These are phyloP conservation scores for Tuber magnatum DNA, from an alignment of 495 filamentous ascomycete genomes.

Conservation along the genomic window DNA sequence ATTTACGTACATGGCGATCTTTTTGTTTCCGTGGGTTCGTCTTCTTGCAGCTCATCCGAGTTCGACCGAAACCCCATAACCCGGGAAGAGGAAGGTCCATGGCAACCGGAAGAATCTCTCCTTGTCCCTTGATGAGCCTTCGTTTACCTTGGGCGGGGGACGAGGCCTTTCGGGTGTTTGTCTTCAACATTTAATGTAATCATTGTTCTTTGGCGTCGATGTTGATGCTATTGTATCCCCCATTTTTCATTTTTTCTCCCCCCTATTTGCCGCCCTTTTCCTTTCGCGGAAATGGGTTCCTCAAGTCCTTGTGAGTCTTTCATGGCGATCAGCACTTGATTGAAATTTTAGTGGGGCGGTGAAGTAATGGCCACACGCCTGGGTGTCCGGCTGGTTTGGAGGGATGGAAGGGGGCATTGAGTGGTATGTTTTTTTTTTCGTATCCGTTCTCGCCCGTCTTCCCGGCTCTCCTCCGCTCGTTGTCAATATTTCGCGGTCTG, in stretches of 20 bases:
- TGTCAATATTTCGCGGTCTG: not conserved
- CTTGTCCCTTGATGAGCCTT: not conserved
- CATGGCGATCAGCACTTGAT: not conserved
- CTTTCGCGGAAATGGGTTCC: slow-evolving; percentile 14
- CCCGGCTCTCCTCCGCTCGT: not conserved
- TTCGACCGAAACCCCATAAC: not conserved
- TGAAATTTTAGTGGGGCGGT: not conserved
- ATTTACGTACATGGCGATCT: slow-evolving; percentile 31
- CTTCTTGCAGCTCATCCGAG: not conserved
- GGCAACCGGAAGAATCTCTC: not conserved
- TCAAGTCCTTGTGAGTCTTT: not conserved
- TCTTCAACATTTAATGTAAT: slow-evolving; percentile 26
- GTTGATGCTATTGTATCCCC: slow-evolving; percentile 15
- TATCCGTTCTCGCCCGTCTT: not conserved
- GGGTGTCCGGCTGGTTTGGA: not conserved
- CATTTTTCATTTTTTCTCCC: slow-evolving; percentile 3
- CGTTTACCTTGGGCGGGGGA: not conserved
- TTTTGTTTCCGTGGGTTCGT: not conserved
- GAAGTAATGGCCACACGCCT: not conserved
- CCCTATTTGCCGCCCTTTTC: slow-evolving; percentile 12
- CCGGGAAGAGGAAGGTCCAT: not conserved
- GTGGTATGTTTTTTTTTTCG: not conserved
- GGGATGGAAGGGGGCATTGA: not conserved
- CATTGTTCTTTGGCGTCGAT: slow-evolving; percentile 8
- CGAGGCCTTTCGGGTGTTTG: not conserved